Evolutionary conservation across 106 monocot genomes (phyloP).

Genomic region (Dendrobium huoshanense): DNA sequence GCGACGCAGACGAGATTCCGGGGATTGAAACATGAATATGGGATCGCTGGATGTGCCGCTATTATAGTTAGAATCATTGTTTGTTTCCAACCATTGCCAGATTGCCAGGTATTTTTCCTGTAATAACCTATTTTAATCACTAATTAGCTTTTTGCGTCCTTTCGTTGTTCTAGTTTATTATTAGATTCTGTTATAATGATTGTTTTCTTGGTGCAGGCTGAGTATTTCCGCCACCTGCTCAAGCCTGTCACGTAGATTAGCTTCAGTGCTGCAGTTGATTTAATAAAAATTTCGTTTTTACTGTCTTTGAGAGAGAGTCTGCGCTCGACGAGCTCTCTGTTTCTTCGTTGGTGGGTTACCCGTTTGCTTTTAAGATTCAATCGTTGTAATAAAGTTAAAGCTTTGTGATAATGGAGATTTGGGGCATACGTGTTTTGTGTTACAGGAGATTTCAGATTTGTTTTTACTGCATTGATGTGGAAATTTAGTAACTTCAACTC

Average conservation of each 20-base stretch:
- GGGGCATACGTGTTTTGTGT: neutral
- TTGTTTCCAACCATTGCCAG: conserved; percentile 74
- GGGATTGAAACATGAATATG: conserved; percentile 78
- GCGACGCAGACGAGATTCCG: conserved; percentile 75
- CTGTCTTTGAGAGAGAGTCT: neutral
- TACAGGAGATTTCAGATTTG: conserved; percentile 6
- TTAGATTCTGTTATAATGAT: neutral
- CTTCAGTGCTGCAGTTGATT: conserved; percentile 6
- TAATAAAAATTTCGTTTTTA: conserved; percentile 8
- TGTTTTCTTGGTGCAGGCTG: conserved; percentile 38
- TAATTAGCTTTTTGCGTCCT: neutral
- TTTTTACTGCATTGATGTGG: conserved; percentile 8
- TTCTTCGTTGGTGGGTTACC: neutral
- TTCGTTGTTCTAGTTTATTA: neutral
- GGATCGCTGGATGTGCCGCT: conserved; percentile 55
- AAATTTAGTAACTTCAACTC: conserved; percentile 12
- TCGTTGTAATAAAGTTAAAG: neutral
- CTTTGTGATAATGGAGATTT: neutral
- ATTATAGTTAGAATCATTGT: conserved; percentile 71
- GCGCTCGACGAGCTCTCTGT: neutral
- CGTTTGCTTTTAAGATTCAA: neutral
- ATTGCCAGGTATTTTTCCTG: conserved; percentile 57
- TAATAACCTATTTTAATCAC: neutral
- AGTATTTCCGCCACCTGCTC: conserved; percentile 88
- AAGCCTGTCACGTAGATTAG: conserved; percentile 86